Base-by-base conservation (phyloP, 805 yeast species). In the Metschnikowia rubicola region DNA sequence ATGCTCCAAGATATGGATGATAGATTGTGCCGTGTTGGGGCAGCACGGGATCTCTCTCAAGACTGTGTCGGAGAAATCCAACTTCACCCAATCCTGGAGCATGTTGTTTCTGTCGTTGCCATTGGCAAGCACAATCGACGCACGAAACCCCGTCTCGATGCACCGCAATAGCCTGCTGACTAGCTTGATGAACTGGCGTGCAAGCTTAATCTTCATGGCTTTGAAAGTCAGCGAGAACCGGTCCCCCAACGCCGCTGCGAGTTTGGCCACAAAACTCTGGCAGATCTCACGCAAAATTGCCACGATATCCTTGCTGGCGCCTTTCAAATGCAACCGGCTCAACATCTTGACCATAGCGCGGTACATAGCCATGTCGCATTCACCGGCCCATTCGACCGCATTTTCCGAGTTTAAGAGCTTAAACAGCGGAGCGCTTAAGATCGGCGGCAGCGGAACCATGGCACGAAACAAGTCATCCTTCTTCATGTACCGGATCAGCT, bases 281-380 rank as follows among this genome's bases (percentile, higher is more conserved):
- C 83, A 68, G 43, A 88, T 68, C n/a, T 73, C 70, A 41, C 77
- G 78, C 50, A 88, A 69, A 39, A 80, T 80, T 3, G 61, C 62
- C 30, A 79, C 59, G n/a, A 83, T 83, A 10, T 75, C 74, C 1
- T 66, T 66, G 2, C 90, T 88, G 5, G 84, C 74, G 33, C 37
- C 38, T 50, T 81, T 85, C 35, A 83, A 65, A 12, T 81, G 79
- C 47, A 86, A 66, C 28, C 83, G 84, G 4, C 84, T 75, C 51
- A 88, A 65, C 77, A 83, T 75, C 53, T 77, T 78, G 19, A 84
- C 70, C 60, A 77, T 65, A 3, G 71, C 59, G 36, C 68, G 69
- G 64, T 84, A 86, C 66, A 84, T 75, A n/a, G 77, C 68, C 49
- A 75, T 57, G 62, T 89, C 96, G 60, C 89, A 85, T 39, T 76